Conservation (phyloP, 1,284 basidiomycete species). For the Rhodotorula sp. region DNA sequence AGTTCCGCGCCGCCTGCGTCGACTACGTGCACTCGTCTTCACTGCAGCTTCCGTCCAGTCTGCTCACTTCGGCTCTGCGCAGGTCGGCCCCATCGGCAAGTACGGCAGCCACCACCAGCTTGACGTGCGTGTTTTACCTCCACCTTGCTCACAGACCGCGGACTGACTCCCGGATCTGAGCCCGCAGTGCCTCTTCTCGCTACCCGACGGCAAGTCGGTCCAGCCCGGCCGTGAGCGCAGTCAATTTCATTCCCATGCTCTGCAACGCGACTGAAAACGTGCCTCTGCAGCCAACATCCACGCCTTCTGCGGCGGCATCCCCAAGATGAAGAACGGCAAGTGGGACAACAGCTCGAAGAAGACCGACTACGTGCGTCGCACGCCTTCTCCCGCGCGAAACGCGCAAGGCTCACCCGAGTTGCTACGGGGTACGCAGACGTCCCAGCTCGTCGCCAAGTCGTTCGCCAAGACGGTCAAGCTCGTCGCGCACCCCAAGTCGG, state of each 20-base stretch:
- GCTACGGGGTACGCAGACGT: background rate
- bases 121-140: background rate
- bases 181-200: slow-evolving; percentile 19
- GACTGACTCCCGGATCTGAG: background rate
- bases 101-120: slow-evolving; percentile 24
- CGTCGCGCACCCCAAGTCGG: background rate
- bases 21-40: background rate
- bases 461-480: background rate
- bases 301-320: slow-evolving; percentile 23
- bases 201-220: background rate
- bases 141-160: rapidly evolving
- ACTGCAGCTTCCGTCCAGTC: background rate
- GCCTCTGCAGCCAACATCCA: background rate
- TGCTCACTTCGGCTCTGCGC: background rate
- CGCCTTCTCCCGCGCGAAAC: no score
- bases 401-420: background rate
- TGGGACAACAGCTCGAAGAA: background rate
- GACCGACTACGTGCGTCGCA: slow-evolving; percentile 10
- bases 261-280: background rate
- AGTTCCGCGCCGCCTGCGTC: slow-evolving; percentile 17
- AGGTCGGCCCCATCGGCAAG: slow-evolving; percentile 6
- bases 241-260: background rate
- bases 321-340: slow-evolving; percentile 19
- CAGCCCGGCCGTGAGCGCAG: slow-evolving; percentile 9
- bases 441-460: slow-evolving; percentile 1